Percentiles rank a stretch among this genome's conserved stretches.
phyloP scores from a whole-genome alignment of 148 eudicot genomes.

The Camellia lanceoleosa region DNA sequence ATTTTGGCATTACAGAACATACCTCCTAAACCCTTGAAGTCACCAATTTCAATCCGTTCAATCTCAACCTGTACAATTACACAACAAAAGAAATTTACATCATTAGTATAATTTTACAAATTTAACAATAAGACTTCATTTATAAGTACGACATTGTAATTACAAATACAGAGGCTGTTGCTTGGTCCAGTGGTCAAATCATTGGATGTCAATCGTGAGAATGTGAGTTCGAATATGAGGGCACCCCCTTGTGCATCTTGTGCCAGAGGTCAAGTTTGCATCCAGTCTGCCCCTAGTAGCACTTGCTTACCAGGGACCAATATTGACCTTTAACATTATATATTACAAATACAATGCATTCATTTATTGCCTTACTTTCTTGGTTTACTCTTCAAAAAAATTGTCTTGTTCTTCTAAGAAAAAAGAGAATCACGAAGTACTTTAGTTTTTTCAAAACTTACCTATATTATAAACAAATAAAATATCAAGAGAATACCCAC shows the following conservation, averaged over 20 bases:
- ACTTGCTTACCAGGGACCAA: not conserved
- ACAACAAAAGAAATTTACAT: not conserved
- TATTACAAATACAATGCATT: too few species aligned
- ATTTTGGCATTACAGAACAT: slow-evolving; percentile 20
- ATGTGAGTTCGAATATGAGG: not conserved
- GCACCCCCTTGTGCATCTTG: not conserved
- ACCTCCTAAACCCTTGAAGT: slow-evolving; percentile 69
- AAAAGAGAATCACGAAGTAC: too few species aligned
- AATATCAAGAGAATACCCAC: not conserved
- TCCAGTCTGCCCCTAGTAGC: too few species aligned
- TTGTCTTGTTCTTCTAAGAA: too few species aligned
- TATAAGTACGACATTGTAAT: not conserved
- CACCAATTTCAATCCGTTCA: slow-evolving; percentile 77
- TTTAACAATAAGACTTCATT: not conserved
- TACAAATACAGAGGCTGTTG: not conserved
- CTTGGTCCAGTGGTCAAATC: not conserved
- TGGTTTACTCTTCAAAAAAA: too few species aligned
- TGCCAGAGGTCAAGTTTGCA: not conserved
- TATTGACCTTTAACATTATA: too few species aligned
- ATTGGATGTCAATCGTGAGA: not conserved
- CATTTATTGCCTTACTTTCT: too few species aligned
- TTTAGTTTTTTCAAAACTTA: not conserved
- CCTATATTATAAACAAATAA: not conserved
- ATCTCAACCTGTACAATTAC: slow-evolving; percentile 64
- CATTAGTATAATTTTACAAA: not conserved